phyloP scores from a whole-genome alignment of 805 yeast species.

The Ogataea minuta region DNA sequence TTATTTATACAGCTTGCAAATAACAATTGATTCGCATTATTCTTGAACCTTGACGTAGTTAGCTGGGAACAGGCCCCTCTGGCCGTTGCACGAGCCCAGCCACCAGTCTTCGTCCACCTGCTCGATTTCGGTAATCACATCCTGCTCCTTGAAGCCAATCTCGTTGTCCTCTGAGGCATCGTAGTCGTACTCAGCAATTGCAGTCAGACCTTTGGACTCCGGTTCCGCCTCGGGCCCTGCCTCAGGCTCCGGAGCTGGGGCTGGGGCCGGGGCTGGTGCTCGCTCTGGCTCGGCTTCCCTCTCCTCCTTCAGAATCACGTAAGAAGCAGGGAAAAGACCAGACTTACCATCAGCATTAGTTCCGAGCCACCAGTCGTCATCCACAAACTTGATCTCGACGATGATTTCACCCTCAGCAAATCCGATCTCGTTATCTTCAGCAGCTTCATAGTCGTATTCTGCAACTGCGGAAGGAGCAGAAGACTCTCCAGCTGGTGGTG shows the following conservation, averaged over 20 bases:
- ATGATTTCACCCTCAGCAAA: conserved; percentile 66
- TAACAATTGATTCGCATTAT: conserved; percentile 1
- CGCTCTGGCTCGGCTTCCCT: conserved; percentile 13
- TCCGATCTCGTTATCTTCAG: conserved; percentile 72
- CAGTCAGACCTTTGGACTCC: conserved; percentile 38
- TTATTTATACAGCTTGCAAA: conserved; percentile 9
- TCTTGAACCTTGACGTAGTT: conserved; percentile 60
- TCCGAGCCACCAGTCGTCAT: conserved; percentile 70
- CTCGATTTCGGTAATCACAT: conserved; percentile 74
- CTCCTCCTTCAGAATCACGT: conserved; percentile 41
- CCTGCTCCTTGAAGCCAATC: conserved; percentile 81
- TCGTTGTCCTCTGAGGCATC: conserved; percentile 94
- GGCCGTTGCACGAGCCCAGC: conserved; percentile 82
- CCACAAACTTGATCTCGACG: conserved; percentile 64
- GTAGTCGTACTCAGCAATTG: conserved; percentile 72
- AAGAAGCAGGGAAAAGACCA: conserved; percentile 58
- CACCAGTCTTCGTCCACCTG: conserved; percentile 97
- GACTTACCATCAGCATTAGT: conserved; percentile 39
- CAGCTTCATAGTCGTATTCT: conserved; percentile 73
- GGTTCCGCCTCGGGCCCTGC: conserved; percentile 21
- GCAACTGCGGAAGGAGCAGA: conserved; percentile 59
- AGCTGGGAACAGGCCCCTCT: conserved; percentile 85
- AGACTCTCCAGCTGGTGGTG: conserved; percentile 9
- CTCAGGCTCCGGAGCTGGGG: conserved; percentile 8
- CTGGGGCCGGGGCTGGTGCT: no score